Base-by-base conservation (phyloP, 1,284 basidiomycete genomes). In the Trichosporon ovoides region DNA sequence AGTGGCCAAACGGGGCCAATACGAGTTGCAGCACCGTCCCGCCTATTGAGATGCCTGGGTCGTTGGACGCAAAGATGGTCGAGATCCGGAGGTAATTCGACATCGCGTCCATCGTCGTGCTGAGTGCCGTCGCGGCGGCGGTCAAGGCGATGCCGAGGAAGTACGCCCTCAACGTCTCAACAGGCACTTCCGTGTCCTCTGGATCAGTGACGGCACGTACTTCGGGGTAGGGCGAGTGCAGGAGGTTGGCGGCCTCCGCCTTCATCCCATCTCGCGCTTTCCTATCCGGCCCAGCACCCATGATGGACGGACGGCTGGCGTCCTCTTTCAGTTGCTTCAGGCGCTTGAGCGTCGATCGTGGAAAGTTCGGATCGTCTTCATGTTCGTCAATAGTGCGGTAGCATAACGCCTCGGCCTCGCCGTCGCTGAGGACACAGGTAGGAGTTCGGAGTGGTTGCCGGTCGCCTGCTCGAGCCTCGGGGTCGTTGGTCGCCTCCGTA, bases 191-290 rank as follows among this genome's bases (percentile, higher is more conserved):
- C 16, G 50, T 14, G 37, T 62, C 60, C 46, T 48, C 56, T 1
- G 60, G 57, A 4, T 56, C 43, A 2, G 52, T 55, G 18, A 62
- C 60, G 5, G 60, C 28, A 13, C 60, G 57, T 7, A 62, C 60
- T 24, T 62, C 60, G 50, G 60, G 33, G 57, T 62, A 62, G 16
- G 57, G 57, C 38, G 57, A 59, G 36, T 48, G 46, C 38, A 19
- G 10, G 33, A 56, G 53, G 14, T 36, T 11, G 7, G 34, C 55
- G 7, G 53, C 53, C 18, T 28, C 18, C 14, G 38, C 34, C n/a
- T n/a, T n/a, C n/a, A n/a, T n/a, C n/a, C n/a, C n/a, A n/a, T n/a
- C n/a, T n/a, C n/a, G n/a, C n/a, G n/a, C n/a, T n/a, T n/a, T n/a
- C n/a, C n/a, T n/a, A n/a, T n/a, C n/a, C n/a, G n/a, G n/a, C n/a